These are phyloP conservation scores for Quercus rubra DNA, from an alignment of 306 rosid species.

Conservation along the genomic window DNA sequence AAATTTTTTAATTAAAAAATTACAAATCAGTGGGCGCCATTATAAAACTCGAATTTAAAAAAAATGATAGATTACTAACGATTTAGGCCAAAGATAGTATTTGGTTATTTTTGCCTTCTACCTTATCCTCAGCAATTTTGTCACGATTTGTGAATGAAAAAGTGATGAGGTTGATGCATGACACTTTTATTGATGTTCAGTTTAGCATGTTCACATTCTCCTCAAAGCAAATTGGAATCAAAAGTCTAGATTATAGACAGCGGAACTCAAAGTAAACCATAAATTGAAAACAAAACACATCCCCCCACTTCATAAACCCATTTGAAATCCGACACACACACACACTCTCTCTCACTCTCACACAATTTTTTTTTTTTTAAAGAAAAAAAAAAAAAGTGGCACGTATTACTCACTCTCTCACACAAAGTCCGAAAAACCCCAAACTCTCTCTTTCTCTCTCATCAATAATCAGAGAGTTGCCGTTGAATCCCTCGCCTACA, in stretches of 20 bases:
- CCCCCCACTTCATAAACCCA: background rate
- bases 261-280: background rate
- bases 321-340: background rate
- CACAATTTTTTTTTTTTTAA: background rate
- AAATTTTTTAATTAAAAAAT: too few species aligned
- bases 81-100: too few species aligned
- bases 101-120: too few species aligned
- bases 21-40: rapidly evolving
- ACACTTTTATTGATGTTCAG: too few species aligned
- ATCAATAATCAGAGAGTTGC: background rate
- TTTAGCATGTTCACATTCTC: too few species aligned
- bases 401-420: background rate
- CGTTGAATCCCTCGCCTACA: background rate
- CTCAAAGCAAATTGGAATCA: too few species aligned
- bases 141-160: too few species aligned
- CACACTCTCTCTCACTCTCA: background rate
- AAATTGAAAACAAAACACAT: background rate
- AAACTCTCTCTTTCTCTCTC: background rate
- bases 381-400: background rate
- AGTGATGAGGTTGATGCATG: too few species aligned
- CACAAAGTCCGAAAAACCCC: background rate
- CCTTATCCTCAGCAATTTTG: too few species aligned
- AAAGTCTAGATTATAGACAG: background rate
- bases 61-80: too few species aligned
- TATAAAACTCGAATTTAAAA: too few species aligned